Base-by-base conservation (phyloP, 768 basidiomycete genomes). In the Daedaleopsis sinensis region DNA sequence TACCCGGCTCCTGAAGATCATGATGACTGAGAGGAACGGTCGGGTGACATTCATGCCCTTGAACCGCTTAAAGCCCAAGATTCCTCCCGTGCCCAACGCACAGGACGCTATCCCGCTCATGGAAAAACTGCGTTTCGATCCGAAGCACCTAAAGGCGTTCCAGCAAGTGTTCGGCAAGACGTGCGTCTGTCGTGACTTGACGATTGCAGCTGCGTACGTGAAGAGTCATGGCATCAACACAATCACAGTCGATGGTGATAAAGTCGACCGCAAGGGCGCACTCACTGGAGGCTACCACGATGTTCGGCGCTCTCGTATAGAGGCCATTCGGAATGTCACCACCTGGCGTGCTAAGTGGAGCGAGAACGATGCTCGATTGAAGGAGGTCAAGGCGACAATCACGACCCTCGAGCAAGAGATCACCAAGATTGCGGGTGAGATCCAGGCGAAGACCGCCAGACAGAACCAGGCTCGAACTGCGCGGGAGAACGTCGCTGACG, bases 41-140 rank as follows among this genome's bases (percentile, higher is more conserved):
- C 88, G 97, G 53, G 92, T 99, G 9, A 99, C 97, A 0, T 98
- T 98, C 77, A 96, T 99, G 90, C 97, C 97, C 19, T 84, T 99
- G 43, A 98, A 98, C 74, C 90, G 97, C 15, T 86, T 99, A 60
- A 89, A 90, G 67, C 90, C 91, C 55, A 93, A 91, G 64, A 81
- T 80, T 39, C 78, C 80, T 1, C 79, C 83, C 0, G 78, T 85
- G 19, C 89, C 89, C 71, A 80, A 90, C 77, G 89, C 87, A 0
- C 83, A 87, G 61, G 90, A 93, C 62, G 88, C 89, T 0, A 87
- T 91, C 56, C 91, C 92, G 0, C 84, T 94, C 50, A 81, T 99
- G 35, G 82, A 86, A 63, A 95, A 94, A 72, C 83, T 99, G 57
- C 80, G 81, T 2, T 98, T 86, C 70, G 90, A 95, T 54, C 78